Percentiles rank a stretch among this genome's conserved stretches.
Conservation (phyloP, 2,329 filamentous ascomycete species). For the Onygenales sp. region DNA sequence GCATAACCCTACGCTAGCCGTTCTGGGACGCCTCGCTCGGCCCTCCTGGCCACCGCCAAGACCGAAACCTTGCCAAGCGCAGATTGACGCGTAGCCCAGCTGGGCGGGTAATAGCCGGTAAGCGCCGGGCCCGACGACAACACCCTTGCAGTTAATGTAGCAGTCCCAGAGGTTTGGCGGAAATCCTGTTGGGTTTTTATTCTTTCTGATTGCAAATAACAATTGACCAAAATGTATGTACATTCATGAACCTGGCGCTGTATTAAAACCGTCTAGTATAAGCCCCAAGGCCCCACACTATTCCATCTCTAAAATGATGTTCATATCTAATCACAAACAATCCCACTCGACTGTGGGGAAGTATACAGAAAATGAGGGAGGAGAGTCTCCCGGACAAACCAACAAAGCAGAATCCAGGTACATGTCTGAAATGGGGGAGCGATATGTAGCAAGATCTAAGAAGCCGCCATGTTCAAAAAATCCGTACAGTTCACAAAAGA, state of each 20-base stretch:
- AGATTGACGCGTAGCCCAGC: not conserved
- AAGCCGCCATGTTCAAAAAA: too few relatives aligned
- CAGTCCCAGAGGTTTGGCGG: too few relatives aligned
- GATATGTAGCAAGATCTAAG: too few relatives aligned
- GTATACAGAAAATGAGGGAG: not conserved
- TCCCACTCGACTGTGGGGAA: not conserved
- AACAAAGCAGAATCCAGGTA: not conserved
- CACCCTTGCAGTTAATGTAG: too few relatives aligned
- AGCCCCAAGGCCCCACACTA: not conserved
- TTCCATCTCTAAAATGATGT: not conserved
- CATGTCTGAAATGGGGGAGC: too few relatives aligned
- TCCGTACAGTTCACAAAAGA: too few relatives aligned
- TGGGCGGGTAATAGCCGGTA: too few relatives aligned
- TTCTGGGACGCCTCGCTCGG: slow-evolving; percentile 9
- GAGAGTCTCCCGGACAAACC: not conserved
- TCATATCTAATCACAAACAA: not conserved
- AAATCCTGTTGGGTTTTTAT: too few relatives aligned
- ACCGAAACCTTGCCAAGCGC: slow-evolving; percentile 28
- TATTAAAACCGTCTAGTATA: not conserved
- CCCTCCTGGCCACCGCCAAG: slow-evolving; percentile 27
- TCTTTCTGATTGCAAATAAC: too few relatives aligned
- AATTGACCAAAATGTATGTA: not conserved
- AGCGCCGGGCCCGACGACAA: too few relatives aligned
- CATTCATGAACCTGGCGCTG: not conserved
- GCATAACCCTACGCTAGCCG: slow-evolving; percentile 36